These are phyloP conservation scores for Aspergillus olivimuriae DNA, from an alignment of 495 filamentous ascomycete genomes.

Conservation along the genomic window DNA sequence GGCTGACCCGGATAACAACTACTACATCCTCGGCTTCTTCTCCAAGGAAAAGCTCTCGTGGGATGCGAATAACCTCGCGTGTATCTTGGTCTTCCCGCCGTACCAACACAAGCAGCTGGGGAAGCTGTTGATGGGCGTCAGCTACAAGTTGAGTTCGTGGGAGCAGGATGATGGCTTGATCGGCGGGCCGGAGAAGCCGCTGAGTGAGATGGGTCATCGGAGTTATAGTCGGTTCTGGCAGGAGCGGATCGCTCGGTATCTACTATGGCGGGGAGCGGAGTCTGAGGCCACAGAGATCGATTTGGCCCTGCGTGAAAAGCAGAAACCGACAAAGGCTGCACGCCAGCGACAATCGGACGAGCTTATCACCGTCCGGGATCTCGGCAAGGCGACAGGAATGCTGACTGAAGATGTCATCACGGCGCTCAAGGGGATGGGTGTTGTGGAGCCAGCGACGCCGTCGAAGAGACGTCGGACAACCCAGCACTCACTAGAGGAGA, in stretches of 20 bases:
- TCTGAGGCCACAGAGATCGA: conserved; percentile 19
- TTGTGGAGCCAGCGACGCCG: conserved; percentile 54
- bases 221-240: conserved; percentile 84
- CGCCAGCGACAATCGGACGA: conserved; percentile 31
- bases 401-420: conserved; percentile 72
- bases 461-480: conserved; percentile 34
- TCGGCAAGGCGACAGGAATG: conserved; percentile 68
- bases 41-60: conserved; percentile 97
- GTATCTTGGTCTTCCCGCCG: conserved; percentile 92
- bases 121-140: conserved; percentile 83
- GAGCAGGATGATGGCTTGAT: conserved; percentile 60
- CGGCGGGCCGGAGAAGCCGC: conserved; percentile 89
- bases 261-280: conserved; percentile 33
- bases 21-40: conserved; percentile 83
- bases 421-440: conserved; percentile 71
- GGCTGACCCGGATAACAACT: conserved; percentile 27
- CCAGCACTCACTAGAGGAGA: conserved; percentile 21
- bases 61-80: conserved; percentile 97
- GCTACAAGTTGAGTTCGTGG: conserved; percentile 83
- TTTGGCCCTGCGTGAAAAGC: conserved; percentile 22
- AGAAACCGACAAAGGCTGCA: conserved; percentile 21
- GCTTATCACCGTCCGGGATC: conserved; percentile 46
- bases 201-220: conserved; percentile 73
- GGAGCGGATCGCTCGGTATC: conserved; percentile 64
- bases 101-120: conserved; percentile 89